Base-by-base conservation (phyloP, 148 eudicot species). In the Polygonum maritimum region DNA sequence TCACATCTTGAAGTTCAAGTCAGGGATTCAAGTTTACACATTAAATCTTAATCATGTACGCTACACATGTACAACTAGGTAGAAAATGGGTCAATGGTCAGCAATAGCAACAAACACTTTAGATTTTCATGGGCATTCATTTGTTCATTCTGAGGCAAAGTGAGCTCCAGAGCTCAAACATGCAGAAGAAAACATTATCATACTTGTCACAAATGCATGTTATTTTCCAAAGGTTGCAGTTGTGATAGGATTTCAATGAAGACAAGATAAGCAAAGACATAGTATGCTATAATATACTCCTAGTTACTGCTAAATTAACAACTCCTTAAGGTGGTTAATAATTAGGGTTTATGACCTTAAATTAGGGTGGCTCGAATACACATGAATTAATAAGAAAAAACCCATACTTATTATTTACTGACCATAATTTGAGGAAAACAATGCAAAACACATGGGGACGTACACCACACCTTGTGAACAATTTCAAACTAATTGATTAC, bases 371-470 rank as follows among this genome's bases (percentile, higher is more conserved):
- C 91, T 51, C 91, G 70, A 73, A 77, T 71, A 80, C 77, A 88
- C 57, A 88, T 21, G 80, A 81, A 38, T 67, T 67, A 67, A 67
- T 26, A 15, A 79, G 81, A 77, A 84, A 82, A 83, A 81, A 74
- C 78, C 79, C 78, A 78, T 71, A 51, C 18, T 26, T 45, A 81
- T 83, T 80, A 77, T 79, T 72, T 71, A 81, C 73, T 80, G 52
- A 74, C 79, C 83, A 31, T 11, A 15, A 73, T 71, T 84, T 84
- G 88, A 86, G 88, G 90, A 86, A 91, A 89, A 86, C 96, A 48
- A 89, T 86, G 91, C 91, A 85, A 70, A 74, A 82, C 96, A 91
- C 93, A 88, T 91, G 96, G 78, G 72, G 62, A 31, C 31, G 31
- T 26, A 26, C 77, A 52, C 52, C 48, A 52, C 39, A 40, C 35